A percentile compares a stretch with the other conserved stretches of the same genome.
These are phyloP conservation scores for Abortiporus biennis DNA, from an alignment of 1,284 basidiomycete species.

Conservation along the genomic window DNA sequence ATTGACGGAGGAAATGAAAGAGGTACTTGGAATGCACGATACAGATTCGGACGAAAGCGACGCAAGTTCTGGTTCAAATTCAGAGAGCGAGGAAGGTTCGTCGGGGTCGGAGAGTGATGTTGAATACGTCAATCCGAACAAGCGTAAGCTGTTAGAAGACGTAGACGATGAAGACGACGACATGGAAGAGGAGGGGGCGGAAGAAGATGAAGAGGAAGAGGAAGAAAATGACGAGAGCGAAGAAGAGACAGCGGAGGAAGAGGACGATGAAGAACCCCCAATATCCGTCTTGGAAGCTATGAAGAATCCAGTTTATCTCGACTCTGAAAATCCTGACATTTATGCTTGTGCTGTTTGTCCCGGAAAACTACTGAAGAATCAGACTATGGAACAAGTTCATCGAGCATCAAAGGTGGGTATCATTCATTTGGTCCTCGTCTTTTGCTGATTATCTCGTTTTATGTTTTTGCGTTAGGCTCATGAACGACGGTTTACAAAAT, in stretches of 20 bases:
- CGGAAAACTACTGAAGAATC: constrained; percentile 64
- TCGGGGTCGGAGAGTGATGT: constrained; percentile 25
- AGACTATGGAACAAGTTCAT: constrained; percentile 57
- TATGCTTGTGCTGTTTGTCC: constrained; percentile 71
- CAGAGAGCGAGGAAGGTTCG: constrained; percentile 14
- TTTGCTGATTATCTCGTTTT: constrained; percentile 1
- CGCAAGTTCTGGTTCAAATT: constrained; percentile 21
- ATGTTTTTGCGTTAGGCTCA: constrained; percentile 41
- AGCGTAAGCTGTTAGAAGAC: constrained; percentile 18
- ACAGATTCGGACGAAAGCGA: constrained; percentile 69
- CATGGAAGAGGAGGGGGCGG: constrained; percentile 19
- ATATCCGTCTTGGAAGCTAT: constrained; percentile 60
- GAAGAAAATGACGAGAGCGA: constrained; percentile 18
- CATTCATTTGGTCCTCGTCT: constrained; percentile 10
- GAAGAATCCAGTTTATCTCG: constrained; percentile 55
- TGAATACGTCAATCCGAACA: constrained; percentile 10
- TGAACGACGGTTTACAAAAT: constrained; percentile 48
- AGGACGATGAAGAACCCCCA: constrained; percentile 29
- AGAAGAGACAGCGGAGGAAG: constrained; percentile 22
- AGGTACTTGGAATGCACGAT: constrained; percentile 65
- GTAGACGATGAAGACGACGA: constrained; percentile 19
- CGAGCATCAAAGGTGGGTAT: constrained; percentile 59
- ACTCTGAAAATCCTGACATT: constrained; percentile 45
- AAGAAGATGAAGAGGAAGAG: constrained; percentile 18
- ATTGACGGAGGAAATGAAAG: constrained; percentile 64